A percentile compares a stretch with the other conserved stretches of the same genome.
Evolutionary conservation across 805 yeast species (phyloP).

Genomic region (Spathaspora arborariae): DNA sequence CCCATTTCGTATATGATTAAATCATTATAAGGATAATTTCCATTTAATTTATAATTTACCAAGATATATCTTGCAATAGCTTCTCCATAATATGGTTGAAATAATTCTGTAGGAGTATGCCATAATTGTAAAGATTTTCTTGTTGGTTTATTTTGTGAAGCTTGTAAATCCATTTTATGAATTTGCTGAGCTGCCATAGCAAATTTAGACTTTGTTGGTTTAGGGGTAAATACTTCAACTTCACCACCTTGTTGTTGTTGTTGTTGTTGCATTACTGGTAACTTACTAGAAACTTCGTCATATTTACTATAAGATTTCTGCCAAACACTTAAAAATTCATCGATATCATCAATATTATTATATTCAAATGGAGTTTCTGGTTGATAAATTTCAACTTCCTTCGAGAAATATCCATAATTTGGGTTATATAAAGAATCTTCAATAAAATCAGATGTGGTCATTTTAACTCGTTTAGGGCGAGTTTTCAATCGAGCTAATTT

Average conservation of each 20-base stretch:
- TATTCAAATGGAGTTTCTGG: slow-evolving; percentile 64
- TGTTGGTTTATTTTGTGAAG: slow-evolving; percentile 14
- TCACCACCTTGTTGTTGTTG: neutral
- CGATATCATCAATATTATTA: slow-evolving; percentile 52
- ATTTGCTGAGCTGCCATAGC: slow-evolving; percentile 25
- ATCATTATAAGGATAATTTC: slow-evolving; percentile 63
- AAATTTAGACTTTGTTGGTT: slow-evolving; percentile 19
- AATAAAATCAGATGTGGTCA: slow-evolving; percentile 77
- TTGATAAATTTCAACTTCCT: slow-evolving; percentile 74
- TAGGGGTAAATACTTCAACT: neutral
- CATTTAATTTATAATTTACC: slow-evolving; percentile 63
- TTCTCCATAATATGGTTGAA: slow-evolving; percentile 81
- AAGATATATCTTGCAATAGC: slow-evolving; percentile 78
- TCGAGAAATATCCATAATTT: slow-evolving; percentile 74
- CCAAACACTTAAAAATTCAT: slow-evolving; percentile 72
- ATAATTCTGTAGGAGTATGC: slow-evolving; percentile 89
- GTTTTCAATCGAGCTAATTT: slow-evolving; percentile 27
- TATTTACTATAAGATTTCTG: slow-evolving; percentile 54
- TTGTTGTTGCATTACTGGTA: neutral
- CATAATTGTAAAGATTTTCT: slow-evolving; percentile 60
- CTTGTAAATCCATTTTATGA: slow-evolving; percentile 20
- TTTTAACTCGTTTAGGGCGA: slow-evolving; percentile 61
- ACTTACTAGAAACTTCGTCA: slow-evolving; percentile 21
- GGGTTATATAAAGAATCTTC: slow-evolving; percentile 85
- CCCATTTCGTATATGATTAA: slow-evolving; percentile 82